Percentiles rank a stretch among this genome's conserved stretches.
Conservation (phyloP, 495 filamentous ascomycete species). For the Letharia lupina region DNA sequence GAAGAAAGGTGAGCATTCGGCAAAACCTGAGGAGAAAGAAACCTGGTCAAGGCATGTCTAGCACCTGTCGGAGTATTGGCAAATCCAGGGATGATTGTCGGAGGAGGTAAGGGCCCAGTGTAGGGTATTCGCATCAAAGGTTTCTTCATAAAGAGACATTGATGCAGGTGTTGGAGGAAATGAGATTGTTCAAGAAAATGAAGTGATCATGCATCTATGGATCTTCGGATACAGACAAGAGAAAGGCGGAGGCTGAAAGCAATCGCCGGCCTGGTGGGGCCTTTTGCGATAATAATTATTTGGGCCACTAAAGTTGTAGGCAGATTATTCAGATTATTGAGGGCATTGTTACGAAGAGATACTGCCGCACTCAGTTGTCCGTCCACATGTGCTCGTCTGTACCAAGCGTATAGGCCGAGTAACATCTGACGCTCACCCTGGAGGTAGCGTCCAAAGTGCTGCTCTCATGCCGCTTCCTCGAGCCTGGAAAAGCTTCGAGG, state of each 20-base stretch:
- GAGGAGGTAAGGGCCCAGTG: constrained; percentile 71
- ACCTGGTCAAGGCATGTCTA: constrained; percentile 62
- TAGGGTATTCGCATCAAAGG: constrained; percentile 84
- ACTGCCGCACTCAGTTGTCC: not conserved
- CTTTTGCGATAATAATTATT: too few relatives aligned
- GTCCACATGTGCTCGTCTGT: not conserved
- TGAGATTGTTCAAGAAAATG: not conserved
- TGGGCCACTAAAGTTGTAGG: too few relatives aligned
- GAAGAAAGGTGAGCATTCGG: constrained; percentile 39
- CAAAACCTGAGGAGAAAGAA: constrained; percentile 54
- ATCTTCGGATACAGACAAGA: too few relatives aligned
- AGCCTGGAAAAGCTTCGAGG: constrained; percentile 9
- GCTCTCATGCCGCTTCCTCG: constrained; percentile 14
- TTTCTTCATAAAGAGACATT: constrained; percentile 45
- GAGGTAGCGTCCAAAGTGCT: constrained; percentile 9
- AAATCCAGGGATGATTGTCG: constrained; percentile 60
- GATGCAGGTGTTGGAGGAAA: constrained; percentile 2
- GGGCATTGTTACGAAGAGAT: not conserved
- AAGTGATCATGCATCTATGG: constrained; percentile 4
- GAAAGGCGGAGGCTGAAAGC: too few relatives aligned
- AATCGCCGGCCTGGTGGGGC: too few relatives aligned
- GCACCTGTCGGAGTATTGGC: constrained; percentile 65
- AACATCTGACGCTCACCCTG: constrained; percentile 14
- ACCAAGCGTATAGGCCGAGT: not conserved
- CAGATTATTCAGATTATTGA: too few relatives aligned